phyloP scores from a whole-genome alignment of 352 stramenopile species.

The Globisporangium parvum region DNA sequence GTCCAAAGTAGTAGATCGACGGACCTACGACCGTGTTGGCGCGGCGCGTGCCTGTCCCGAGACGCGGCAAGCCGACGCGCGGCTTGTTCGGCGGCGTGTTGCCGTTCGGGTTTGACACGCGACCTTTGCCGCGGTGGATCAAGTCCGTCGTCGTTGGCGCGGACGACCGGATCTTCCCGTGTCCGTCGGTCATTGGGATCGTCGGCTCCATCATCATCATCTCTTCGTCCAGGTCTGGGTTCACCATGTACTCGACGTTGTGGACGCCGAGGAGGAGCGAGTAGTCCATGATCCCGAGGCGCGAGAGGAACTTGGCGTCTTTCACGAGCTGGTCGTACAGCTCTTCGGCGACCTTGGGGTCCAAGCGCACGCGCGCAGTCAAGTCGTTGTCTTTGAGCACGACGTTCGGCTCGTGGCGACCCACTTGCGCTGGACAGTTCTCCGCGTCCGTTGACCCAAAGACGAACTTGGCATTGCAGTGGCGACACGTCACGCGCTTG shows the following conservation, averaged over 20 bases:
- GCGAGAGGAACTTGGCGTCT: conserved; percentile 82
- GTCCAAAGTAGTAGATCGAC: conserved; percentile 84
- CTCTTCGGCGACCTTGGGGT: conserved; percentile 67
- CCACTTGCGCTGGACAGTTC: conserved; percentile 66
- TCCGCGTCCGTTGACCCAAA: conserved; percentile 78
- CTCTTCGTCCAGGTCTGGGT: conserved; percentile 62
- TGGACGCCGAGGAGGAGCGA: conserved; percentile 86
- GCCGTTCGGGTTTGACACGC: conserved; percentile 14
- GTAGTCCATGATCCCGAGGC: conserved; percentile 90
- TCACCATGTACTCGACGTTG: conserved; percentile 86
- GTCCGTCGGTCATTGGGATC: conserved; percentile 1
- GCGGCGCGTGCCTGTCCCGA: conserved; percentile 63
- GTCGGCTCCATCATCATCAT: not conserved
- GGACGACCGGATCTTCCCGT: conserved; percentile 9
- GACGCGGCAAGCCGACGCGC: conserved; percentile 32
- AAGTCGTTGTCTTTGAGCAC: conserved; percentile 88
- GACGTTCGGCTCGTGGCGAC: conserved; percentile 80
- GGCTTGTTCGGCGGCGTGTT: conserved; percentile 25
- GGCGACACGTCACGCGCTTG: conserved; percentile 78
- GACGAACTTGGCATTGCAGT: conserved; percentile 86
- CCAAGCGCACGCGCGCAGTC: conserved; percentile 74
- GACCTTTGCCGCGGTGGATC: conserved; percentile 23
- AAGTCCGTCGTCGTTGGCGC: conserved; percentile 19
- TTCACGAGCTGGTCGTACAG: conserved; percentile 82
- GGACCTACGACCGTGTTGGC: conserved; percentile 85